A percentile compares a stretch with the other conserved stretches of the same genome.
phyloP scores from a whole-genome alignment of 192 early-diverging fungal genomes.

The Geranomyces michiganensis region DNA sequence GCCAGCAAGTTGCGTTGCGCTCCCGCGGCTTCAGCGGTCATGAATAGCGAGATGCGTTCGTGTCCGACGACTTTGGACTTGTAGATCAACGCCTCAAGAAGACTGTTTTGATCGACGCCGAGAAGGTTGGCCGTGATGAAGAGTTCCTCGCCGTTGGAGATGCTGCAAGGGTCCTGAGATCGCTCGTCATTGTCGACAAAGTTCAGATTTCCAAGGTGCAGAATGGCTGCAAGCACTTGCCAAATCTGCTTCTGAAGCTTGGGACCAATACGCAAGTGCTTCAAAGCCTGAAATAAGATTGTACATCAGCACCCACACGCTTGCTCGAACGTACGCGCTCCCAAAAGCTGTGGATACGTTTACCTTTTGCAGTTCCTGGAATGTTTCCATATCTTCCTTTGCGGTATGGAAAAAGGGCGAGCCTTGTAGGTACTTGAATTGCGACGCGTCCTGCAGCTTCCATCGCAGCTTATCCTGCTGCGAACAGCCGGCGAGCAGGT shows the following conservation, averaged over 20 bases:
- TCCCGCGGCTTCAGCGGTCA: constrained; percentile 72
- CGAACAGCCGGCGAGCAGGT: constrained; percentile 78
- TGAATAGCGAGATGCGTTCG: constrained; percentile 80
- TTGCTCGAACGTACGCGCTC: neutral
- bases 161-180: constrained; percentile 66
- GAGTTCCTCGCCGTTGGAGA: constrained; percentile 74
- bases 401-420: constrained; percentile 48
- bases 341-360: too few species aligned
- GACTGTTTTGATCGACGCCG: constrained; percentile 69
- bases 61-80: constrained; percentile 81
- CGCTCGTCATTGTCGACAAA: constrained; percentile 65
- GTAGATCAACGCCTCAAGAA: constrained; percentile 79
- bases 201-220: constrained; percentile 86
- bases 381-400: constrained; percentile 49
- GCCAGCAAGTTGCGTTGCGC: constrained; percentile 77
- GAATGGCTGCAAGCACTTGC: constrained; percentile 78
- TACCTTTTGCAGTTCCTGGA: constrained; percentile 64
- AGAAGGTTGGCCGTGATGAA: constrained; percentile 81
- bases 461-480: constrained; percentile 76
- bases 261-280: constrained; percentile 78
- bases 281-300: constrained; percentile 68
- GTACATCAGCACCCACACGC: constrained; percentile 33
- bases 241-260: constrained; percentile 85
- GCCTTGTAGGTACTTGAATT: constrained; percentile 39
- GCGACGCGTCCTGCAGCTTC: constrained; percentile 61